These are phyloP conservation scores for Umbilicus rupestris DNA, from an alignment of 164 flowering plant species.

Conservation along the genomic window DNA sequence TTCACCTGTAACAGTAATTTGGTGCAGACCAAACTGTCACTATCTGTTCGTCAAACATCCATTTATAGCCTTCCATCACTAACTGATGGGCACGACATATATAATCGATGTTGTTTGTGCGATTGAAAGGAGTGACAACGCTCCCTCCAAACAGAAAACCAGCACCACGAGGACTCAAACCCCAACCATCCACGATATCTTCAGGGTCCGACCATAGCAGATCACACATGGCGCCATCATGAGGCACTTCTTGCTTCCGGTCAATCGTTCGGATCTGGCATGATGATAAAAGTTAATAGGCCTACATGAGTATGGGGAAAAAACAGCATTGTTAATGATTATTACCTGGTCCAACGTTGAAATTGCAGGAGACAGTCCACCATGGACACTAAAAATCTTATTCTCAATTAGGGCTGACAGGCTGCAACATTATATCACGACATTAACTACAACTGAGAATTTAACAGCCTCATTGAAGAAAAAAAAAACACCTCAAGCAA, in stretches of 20 bases:
- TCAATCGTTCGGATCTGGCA: slow-evolving; percentile 87
- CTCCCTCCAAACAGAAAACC: slow-evolving; percentile 94
- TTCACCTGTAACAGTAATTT: slow-evolving; percentile 93
- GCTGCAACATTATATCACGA: slow-evolving; percentile 28
- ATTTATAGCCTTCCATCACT: slow-evolving; percentile 98
- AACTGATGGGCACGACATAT: slow-evolving; percentile 98
- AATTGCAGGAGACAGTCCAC: slow-evolving; percentile 96
- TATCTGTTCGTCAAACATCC: slow-evolving; percentile 96
- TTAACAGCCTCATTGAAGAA: too few species aligned
- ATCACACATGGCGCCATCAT: slow-evolving; percentile 99
- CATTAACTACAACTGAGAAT: not conserved
- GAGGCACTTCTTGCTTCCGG: slow-evolving; percentile 98
- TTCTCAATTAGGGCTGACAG: slow-evolving; percentile 95
- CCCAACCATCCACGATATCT: slow-evolving; percentile 98
- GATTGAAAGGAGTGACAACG: slow-evolving; percentile 74
- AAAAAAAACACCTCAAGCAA: too few species aligned
- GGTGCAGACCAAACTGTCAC: slow-evolving; percentile 99
- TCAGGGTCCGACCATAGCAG: slow-evolving; percentile 99
- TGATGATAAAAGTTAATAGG: slow-evolving; percentile 3
- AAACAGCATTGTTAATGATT: slow-evolving; percentile 2
- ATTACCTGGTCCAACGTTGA: slow-evolving; percentile 85
- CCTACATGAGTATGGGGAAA: not conserved
- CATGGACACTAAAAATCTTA: slow-evolving; percentile 87
- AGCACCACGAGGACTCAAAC: slow-evolving; percentile 98
- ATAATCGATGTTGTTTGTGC: slow-evolving; percentile 77